Percentiles rank a stretch among this genome's conserved stretches.
Evolutionary conservation across 2,329 filamentous ascomycete species (phyloP).

Genomic region (Fusarium sp.): DNA sequence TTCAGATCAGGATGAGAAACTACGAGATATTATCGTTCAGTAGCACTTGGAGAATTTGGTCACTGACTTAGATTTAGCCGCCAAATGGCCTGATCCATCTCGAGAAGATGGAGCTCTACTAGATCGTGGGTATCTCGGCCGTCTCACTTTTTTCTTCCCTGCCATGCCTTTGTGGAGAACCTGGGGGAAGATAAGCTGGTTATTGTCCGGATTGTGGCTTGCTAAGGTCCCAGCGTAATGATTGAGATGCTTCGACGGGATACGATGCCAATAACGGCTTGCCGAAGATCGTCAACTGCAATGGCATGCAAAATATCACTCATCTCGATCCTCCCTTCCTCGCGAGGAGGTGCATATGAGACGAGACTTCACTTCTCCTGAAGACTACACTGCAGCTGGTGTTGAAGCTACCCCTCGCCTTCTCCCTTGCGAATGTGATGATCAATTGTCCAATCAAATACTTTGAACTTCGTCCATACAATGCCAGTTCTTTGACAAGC

Average conservation of each 20-base stretch:
- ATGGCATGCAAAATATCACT: conserved; percentile 28
- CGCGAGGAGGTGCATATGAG: conserved; percentile 24
- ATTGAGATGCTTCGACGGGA: conserved; percentile 13
- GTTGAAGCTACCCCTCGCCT: conserved; percentile 24
- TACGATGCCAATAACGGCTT: background rate
- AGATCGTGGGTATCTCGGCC: conserved; percentile 24
- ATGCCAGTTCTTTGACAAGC: conserved; percentile 9
- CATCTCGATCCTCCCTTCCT: conserved; percentile 39
- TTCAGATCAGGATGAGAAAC: conserved; percentile 16
- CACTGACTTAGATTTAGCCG: conserved; percentile 59
- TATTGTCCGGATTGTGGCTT: conserved; percentile 36
- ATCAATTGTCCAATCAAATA: conserved; percentile 41
- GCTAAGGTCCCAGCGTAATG: conserved; percentile 15
- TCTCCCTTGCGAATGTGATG: conserved; percentile 24
- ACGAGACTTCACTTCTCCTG: conserved; percentile 33
- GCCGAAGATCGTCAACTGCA: conserved; percentile 8
- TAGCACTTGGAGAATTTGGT: conserved; percentile 3
- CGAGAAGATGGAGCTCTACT: conserved; percentile 62
- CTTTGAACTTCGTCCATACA: conserved; percentile 9
- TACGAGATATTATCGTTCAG: background rate
- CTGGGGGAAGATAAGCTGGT: conserved; percentile 5
- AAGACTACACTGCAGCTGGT: conserved; percentile 20
- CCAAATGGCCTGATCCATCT: conserved; percentile 73
- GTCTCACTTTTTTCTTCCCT: conserved; percentile 19
- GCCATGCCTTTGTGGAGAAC: conserved; percentile 31